Evolutionary conservation across 1,284 basidiomycete species (phyloP).

Genomic region (Sanghuangporus weigelae): DNA sequence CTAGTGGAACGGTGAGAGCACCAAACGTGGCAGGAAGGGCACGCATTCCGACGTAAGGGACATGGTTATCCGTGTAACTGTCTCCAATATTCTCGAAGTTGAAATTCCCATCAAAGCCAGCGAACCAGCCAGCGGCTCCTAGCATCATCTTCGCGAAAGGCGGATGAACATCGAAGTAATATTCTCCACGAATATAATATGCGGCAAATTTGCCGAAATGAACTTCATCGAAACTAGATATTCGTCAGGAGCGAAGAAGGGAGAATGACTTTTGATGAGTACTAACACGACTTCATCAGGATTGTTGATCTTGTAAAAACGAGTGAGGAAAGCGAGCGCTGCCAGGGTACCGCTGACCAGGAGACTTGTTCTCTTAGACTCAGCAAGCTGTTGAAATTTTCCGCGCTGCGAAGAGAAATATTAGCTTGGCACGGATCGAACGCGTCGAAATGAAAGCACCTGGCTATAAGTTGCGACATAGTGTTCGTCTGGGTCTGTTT

Average conservation of each 20-base stretch:
- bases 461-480: constrained; percentile 13
- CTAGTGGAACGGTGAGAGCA: constrained; percentile 83
- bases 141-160: constrained; percentile 93
- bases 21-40: constrained; percentile 89
- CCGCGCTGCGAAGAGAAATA: constrained; percentile 4
- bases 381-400: constrained; percentile 10
- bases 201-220: constrained; percentile 95
- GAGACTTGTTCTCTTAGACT: constrained; percentile 18
- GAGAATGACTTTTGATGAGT: background rate
- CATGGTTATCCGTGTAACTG: constrained; percentile 80
- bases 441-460: constrained; percentile 7
- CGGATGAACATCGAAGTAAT: constrained; percentile 99
- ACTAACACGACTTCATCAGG: constrained; percentile 93
- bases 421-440: background rate
- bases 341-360: constrained; percentile 59
- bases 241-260: background rate
- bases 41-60: constrained; percentile 93
- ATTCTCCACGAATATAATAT: constrained; percentile 86
- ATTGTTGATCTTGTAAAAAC: constrained; percentile 92
- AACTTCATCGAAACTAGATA: constrained; percentile 86
- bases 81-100: constrained; percentile 95
- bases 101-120: constrained; percentile 94
- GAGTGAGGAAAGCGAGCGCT: constrained; percentile 68
- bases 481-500: constrained; percentile 15
- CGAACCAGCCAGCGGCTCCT: constrained; percentile 91